Conservation (phyloP, 345 rosid species). For the Salix koriyanagi region DNA sequence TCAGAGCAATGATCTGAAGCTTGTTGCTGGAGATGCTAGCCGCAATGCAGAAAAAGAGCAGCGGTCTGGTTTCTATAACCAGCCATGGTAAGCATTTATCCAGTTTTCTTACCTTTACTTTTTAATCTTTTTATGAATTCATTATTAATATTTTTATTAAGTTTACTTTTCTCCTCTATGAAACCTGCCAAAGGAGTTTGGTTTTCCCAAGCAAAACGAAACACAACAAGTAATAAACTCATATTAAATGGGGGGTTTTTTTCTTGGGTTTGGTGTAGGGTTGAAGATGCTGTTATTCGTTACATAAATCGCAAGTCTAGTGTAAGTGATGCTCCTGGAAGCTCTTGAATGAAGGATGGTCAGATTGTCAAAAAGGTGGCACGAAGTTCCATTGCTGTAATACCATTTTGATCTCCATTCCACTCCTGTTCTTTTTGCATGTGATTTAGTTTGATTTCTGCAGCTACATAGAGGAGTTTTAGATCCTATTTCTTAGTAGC, state of each 20-base stretch:
- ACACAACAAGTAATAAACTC: not conserved
- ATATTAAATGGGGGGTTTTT: not conserved
- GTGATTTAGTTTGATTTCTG: slow-evolving; percentile 1
- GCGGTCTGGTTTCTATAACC: slow-evolving; percentile 43
- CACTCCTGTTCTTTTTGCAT: not conserved
- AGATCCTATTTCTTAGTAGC: not conserved
- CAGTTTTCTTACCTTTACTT: not conserved
- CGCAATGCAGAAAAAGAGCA: slow-evolving; percentile 36
- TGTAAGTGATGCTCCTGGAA: slow-evolving; percentile 39
- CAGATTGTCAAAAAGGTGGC: not conserved
- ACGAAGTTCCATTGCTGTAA: not conserved
- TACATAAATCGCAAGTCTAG: slow-evolving; percentile 53
- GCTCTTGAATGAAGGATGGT: slow-evolving; percentile 24
- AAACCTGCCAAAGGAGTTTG: not conserved
- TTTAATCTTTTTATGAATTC: not conserved
- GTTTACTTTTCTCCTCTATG: not conserved
- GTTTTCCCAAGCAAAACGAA: not conserved
- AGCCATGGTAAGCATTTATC: slow-evolving; percentile 37
- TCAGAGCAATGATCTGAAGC: slow-evolving; percentile 56
- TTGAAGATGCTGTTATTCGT: slow-evolving; percentile 51
- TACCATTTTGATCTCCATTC: not conserved
- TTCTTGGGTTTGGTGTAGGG: slow-evolving; percentile 28
- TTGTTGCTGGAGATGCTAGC: slow-evolving; percentile 45
- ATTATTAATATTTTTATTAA: not conserved
- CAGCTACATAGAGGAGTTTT: slow-evolving; percentile 4